Percentiles rank a stretch among this genome's conserved stretches.
phyloP scores from a whole-genome alignment of 1,284 basidiomycete species.

The Paramarasmius palmivorus region DNA sequence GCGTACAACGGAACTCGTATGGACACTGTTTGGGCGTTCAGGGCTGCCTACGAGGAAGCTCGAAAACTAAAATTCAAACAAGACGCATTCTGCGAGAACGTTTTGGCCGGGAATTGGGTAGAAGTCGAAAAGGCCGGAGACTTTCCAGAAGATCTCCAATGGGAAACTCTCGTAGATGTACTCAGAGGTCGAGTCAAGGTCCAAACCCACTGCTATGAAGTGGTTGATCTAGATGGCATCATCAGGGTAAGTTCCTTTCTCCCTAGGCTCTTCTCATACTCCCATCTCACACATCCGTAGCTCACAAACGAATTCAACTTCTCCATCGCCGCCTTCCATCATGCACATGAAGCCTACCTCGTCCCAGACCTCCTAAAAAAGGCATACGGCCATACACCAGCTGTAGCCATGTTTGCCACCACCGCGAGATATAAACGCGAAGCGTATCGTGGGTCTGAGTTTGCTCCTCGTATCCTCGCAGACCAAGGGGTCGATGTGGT shows the following conservation, averaged over 20 bases:
- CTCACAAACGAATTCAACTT: constrained; percentile 81
- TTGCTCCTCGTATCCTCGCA: constrained; percentile 72
- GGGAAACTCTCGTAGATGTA: constrained; percentile 83
- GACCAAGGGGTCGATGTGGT: constrained; percentile 66
- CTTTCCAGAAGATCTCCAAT: constrained; percentile 78
- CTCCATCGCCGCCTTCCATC: constrained; percentile 82
- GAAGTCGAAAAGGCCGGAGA: constrained; percentile 54
- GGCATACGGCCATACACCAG: constrained; percentile 69
- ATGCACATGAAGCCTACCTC: constrained; percentile 85
- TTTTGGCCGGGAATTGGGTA: constrained; percentile 31
- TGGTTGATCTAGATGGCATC: constrained; percentile 75
- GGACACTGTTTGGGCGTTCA: constrained; percentile 12
- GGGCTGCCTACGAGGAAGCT: constrained; percentile 55
- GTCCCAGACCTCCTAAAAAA: constrained; percentile 78
- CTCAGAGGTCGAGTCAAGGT: constrained; percentile 76
- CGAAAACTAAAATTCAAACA: constrained; percentile 63
- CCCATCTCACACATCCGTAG: constrained; percentile 31
- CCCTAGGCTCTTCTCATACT: background rate
- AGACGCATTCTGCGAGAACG: constrained; percentile 57
- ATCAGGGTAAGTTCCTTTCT: constrained; percentile 50
- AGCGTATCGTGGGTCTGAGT: constrained; percentile 77
- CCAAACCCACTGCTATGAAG: constrained; percentile 74
- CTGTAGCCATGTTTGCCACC: constrained; percentile 79
- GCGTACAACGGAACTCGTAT: constrained; percentile 40
- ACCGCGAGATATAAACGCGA: constrained; percentile 75